phyloP scores from a whole-genome alignment of 2,329 filamentous ascomycete genomes.

The Arthrobotrys conoides region DNA sequence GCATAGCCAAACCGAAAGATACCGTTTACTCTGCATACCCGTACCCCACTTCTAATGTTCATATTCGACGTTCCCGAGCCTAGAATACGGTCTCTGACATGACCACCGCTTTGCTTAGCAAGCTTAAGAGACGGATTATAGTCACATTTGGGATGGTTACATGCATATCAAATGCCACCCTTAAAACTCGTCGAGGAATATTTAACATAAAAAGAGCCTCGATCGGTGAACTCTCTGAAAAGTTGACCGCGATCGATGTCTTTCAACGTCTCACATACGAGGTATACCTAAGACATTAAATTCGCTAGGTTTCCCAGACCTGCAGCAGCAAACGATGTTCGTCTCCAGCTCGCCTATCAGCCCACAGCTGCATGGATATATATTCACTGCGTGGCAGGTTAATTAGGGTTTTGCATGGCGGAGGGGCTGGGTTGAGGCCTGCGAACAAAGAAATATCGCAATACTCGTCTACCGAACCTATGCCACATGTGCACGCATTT shows the following conservation, averaged over 20 bases:
- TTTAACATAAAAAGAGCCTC: conserved; percentile 3
- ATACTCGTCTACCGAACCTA: conserved; percentile 8
- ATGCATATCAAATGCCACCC: conserved; percentile 33
- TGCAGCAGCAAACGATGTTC: conserved; percentile 47
- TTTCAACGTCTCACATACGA: not conserved
- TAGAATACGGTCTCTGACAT: not conserved
- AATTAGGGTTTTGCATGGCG: conserved; percentile 38
- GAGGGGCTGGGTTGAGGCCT: conserved; percentile 20
- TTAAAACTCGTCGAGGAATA: not conserved
- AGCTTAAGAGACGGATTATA: conserved; percentile 12
- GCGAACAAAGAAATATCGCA: conserved; percentile 24
- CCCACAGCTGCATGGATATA: conserved; percentile 40
- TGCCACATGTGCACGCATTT: conserved; percentile 6
- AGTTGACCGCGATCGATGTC: not conserved
- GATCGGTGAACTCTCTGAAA: conserved; percentile 3
- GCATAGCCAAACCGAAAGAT: conserved; percentile 41
- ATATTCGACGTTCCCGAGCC: conserved; percentile 5
- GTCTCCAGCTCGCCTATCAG: conserved; percentile 54
- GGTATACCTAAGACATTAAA: conserved; percentile 9
- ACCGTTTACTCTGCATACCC: conserved; percentile 34
- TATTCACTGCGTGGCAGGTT: conserved; percentile 38
- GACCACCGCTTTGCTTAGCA: conserved; percentile 9
- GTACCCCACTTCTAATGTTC: conserved; percentile 29
- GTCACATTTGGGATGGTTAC: conserved; percentile 37
- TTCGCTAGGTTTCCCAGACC: conserved; percentile 29